These are phyloP conservation scores for Pholiota microspora DNA, from an alignment of 768 basidiomycete genomes.

Conservation along the genomic window DNA sequence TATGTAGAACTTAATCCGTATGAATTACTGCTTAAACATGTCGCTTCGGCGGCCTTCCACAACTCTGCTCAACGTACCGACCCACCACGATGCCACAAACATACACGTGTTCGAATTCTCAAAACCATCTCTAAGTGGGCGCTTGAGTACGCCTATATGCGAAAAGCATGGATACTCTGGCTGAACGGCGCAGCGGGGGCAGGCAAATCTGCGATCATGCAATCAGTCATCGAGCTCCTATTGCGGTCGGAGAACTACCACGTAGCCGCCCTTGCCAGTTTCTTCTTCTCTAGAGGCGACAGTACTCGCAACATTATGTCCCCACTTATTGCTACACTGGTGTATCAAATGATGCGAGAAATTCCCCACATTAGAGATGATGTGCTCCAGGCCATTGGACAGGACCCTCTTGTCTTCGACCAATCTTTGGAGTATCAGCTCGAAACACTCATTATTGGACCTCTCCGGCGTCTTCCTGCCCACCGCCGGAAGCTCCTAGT, in stretches of 20 bases:
- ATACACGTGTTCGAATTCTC: background rate
- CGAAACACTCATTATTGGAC: background rate
- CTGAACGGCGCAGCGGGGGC: slow-evolving; percentile 7
- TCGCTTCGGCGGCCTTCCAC: background rate
- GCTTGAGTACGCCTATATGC: background rate
- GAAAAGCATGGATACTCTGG: background rate
- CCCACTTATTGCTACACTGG: slow-evolving; percentile 5
- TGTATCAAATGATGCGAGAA: background rate
- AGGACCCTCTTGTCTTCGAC: slow-evolving; percentile 6
- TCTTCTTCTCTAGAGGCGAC: slow-evolving; percentile 9
- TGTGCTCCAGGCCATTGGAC: background rate
- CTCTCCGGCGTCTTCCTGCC: background rate
- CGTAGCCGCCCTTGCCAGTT: slow-evolving; percentile 4
- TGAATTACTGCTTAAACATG: background rate
- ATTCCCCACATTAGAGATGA: background rate
- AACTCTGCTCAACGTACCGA: background rate
- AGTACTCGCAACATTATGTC: background rate
- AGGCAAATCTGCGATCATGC: slow-evolving; percentile 17
- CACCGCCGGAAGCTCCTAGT: background rate
- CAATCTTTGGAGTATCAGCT: slow-evolving; percentile 1
- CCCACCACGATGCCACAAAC: background rate
- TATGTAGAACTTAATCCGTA: background rate
- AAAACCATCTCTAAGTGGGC: background rate
- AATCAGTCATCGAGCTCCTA: slow-evolving; percentile 10
- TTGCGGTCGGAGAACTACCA: background rate